Percentiles rank a stretch among this genome's conserved stretches.
Evolutionary conservation across 139 green algal genomes (phyloP).

Genomic region (Marvania coccoides): DNA sequence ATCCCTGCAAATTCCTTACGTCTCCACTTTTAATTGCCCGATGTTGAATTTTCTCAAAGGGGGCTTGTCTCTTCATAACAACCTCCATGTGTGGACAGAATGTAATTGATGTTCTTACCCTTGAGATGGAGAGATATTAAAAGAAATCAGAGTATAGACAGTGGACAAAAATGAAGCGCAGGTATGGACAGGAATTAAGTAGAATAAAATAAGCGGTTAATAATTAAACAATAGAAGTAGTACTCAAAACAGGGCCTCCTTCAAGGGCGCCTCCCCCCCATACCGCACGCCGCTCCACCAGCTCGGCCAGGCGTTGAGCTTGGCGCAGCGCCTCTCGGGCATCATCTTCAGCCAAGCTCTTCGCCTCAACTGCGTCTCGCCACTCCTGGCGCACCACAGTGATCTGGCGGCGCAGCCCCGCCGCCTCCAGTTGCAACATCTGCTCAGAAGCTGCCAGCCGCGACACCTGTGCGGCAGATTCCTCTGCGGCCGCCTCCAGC

Average conservation of each 20-base stretch:
- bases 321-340: conserved; percentile 8
- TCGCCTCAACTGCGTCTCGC: not conserved
- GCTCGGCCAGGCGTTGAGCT: conserved; percentile 7
- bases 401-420: not conserved
- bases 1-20: too few species aligned
- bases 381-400: not conserved
- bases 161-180: too few species aligned
- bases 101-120: too few species aligned
- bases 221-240: too few species aligned
- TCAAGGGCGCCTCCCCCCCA: not conserved
- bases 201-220: too few species aligned
- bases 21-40: too few species aligned
- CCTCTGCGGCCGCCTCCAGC: not conserved
- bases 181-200: too few species aligned
- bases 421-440: not conserved
- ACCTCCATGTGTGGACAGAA: too few species aligned
- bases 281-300: not conserved
- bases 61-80: too few species aligned
- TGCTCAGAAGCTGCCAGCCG: not conserved
- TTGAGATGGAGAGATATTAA: too few species aligned
- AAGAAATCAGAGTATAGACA: too few species aligned
- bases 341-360: not conserved
- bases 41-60: too few species aligned
- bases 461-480: not conserved
- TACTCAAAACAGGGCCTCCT: not conserved